Evolutionary conservation across 2,329 filamentous ascomycete genomes (phyloP), one percentile per base, ranked within the genome.

Genomic region (Westerdykella ornata): DNA sequence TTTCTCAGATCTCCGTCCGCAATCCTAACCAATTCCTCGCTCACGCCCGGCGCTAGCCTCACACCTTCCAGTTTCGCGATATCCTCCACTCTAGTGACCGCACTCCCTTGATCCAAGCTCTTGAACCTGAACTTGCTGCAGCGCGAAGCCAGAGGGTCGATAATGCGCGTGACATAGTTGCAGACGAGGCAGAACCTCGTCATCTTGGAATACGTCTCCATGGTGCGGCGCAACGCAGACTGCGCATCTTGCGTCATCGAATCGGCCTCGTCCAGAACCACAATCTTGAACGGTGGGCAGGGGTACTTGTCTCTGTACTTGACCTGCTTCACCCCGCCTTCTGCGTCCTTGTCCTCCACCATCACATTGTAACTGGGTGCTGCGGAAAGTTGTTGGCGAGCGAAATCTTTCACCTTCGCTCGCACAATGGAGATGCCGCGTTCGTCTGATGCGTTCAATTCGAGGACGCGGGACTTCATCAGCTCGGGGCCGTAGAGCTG

Each of bases 201-300:
- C 68, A 97, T 96, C 59, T 88, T 89, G 66, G 80, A 86, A 68
- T 97, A 97, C 35, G 88, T 94, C 71, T 99, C 92, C 92, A 99
- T 99, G 1, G 92, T 98, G 41, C 94, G 78, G 51, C 92, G 78
- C 43, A 98, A 74, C 4, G 94, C 92, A 45, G 82, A 86, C 72
- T 98, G 92, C 11, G 92, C 92, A 69, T 98, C 94, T 67, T 97
- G 90, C 30, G 92, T 98, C 90, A 99, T 97, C 53, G 85, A 92
- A 66, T 99, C 92, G 53, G 92, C 92, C 71, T 98, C 92, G 68
- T 98, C 92, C 45, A 99, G 80, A 46, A 99, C 88, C 62, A 98
- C 90, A 63, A 99, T 95, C 72, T 98, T 99, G 74, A 96, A 98
- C 0, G 92, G 92, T 16, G 92, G 92, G 63, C 90, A 97, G 0